A percentile compares a stretch with the other conserved stretches of the same genome.
Evolutionary conservation across 352 stramenopile species (phyloP).

Genomic region (Pythium sp.): DNA sequence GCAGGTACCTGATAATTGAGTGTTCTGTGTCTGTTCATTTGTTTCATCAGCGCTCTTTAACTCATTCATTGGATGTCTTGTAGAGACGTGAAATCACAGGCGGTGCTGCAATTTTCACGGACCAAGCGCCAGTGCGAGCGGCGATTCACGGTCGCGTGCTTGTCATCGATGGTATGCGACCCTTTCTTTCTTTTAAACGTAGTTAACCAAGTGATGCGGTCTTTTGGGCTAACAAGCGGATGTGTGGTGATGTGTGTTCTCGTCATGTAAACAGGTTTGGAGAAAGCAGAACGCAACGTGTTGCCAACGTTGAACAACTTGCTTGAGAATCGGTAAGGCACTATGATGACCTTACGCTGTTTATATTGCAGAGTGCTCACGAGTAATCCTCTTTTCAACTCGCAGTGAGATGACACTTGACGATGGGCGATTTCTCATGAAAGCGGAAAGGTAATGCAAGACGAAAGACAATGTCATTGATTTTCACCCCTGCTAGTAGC

Average conservation of each 20-base stretch:
- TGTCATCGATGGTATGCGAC: slow-evolving; percentile 87
- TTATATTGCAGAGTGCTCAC: not conserved
- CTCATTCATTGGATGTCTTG: not conserved
- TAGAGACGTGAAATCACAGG: slow-evolving; percentile 69
- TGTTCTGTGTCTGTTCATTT: not conserved
- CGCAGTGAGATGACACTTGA: slow-evolving; percentile 92
- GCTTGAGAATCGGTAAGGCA: slow-evolving; percentile 89
- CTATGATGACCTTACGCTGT: not conserved
- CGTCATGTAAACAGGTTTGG: slow-evolving; percentile 47
- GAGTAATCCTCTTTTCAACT: not conserved
- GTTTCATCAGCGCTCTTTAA: not conserved
- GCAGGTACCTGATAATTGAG: slow-evolving; percentile 36
- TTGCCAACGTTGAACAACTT: slow-evolving; percentile 97
- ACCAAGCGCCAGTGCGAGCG: slow-evolving; percentile 93
- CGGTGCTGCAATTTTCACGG: slow-evolving; percentile 79
- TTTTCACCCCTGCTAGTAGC: not conserved
- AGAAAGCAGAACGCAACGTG: slow-evolving; percentile 96
- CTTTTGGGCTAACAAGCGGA: not conserved
- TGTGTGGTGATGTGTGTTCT: not conserved
- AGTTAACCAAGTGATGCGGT: not conserved
- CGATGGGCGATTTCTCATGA: slow-evolving; percentile 92
- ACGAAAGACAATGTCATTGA: not conserved
- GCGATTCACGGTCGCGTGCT: slow-evolving; percentile 92
- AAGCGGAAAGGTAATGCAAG: slow-evolving; percentile 58
- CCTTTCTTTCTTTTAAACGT: not conserved